phyloP scores from a whole-genome alignment of 176 grass and related monocot genomes.

The Echinochloa phyllopogon region DNA sequence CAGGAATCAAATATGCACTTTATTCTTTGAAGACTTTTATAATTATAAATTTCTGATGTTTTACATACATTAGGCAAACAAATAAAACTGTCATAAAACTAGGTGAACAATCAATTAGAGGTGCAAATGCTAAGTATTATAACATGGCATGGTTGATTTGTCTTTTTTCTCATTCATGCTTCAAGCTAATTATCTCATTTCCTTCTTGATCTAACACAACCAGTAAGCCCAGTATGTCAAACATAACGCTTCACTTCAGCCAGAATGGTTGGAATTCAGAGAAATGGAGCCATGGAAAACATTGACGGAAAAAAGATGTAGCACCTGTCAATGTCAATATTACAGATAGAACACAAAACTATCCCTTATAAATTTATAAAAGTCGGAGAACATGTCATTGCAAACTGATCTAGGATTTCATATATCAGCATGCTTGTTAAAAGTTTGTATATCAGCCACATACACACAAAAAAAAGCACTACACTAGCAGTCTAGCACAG shows the following conservation, averaged over 20 bases:
- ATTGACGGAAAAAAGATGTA: neutral
- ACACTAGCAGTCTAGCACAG: neutral
- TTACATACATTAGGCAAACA: neutral
- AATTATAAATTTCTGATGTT: neutral
- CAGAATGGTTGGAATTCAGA: neutral
- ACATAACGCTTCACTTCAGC: neutral
- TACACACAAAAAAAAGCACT: neutral
- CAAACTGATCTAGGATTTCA: conserved; percentile 3
- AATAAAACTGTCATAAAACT: neutral
- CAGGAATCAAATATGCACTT: neutral
- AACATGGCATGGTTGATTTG: neutral
- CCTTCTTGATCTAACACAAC: neutral
- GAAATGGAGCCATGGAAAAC: neutral
- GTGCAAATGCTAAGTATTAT: neutral
- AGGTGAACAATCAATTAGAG: neutral
- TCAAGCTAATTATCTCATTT: neutral
- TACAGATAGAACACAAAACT: neutral
- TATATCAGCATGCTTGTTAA: conserved; percentile 7
- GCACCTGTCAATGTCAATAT: neutral
- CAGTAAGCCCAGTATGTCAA: conserved; percentile 24
- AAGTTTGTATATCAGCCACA: neutral
- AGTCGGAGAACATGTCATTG: neutral
- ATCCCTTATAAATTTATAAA: conserved; percentile 15
- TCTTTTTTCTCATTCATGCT: neutral
- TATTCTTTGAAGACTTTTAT: neutral